These are phyloP conservation scores for Talaromyces sp. DNA, from an alignment of 2,329 filamentous ascomycete species.

Conservation along the genomic window DNA sequence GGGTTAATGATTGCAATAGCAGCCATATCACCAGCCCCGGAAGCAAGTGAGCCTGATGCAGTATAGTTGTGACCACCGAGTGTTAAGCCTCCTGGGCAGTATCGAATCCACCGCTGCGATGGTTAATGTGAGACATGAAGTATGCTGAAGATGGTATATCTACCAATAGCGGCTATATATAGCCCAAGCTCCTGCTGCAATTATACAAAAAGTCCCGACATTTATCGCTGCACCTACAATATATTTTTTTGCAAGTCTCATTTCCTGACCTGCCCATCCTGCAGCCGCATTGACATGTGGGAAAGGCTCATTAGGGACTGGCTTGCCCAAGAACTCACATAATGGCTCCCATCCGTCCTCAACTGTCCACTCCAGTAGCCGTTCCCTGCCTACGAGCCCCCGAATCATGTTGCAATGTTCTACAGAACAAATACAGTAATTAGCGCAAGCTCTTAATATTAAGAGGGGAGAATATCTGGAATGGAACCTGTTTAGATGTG, in stretches of 20 bases:
- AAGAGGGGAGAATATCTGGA: too few relatives aligned
- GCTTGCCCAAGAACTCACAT: constrained; percentile 13
- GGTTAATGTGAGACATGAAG: neutral
- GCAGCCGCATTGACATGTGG: neutral
- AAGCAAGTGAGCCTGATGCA: neutral
- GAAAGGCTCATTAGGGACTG: neutral
- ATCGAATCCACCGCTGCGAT: neutral
- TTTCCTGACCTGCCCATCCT: too few relatives aligned
- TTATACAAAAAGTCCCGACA: too few relatives aligned
- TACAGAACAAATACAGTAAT: too few relatives aligned
- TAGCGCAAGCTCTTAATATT: too few relatives aligned
- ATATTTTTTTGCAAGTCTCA: too few relatives aligned
- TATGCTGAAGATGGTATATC: neutral
- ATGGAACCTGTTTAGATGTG: too few relatives aligned
- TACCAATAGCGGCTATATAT: neutral
- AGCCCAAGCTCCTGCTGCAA: too few relatives aligned
- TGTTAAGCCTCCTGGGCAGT: too few relatives aligned
- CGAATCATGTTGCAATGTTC: too few relatives aligned
- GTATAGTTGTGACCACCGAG: neutral
- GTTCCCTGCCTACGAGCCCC: too few relatives aligned
- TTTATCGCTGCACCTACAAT: too few relatives aligned
- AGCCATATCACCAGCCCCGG: neutral
- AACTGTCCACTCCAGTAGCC: constrained; percentile 24
- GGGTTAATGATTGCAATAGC: neutral
- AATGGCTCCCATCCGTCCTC: constrained; percentile 28